These are phyloP conservation scores for Lichtheimia ramosa DNA, from an alignment of 371 early-diverging fungal species.

Conservation along the genomic window DNA sequence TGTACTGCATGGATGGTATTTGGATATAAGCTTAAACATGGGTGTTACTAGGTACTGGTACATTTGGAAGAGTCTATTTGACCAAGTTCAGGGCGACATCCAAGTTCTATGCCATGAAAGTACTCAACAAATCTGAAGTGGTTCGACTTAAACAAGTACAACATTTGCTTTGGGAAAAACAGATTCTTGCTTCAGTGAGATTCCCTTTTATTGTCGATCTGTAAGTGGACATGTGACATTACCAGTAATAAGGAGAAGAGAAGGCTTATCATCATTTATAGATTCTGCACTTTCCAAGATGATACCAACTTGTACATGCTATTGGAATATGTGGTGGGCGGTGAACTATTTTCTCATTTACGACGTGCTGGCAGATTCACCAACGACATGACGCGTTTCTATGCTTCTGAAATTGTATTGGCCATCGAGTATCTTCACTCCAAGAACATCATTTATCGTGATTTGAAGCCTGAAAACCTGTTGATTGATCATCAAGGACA, in stretches of 20 bases:
- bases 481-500: conserved; percentile 86
- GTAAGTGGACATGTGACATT: conserved; percentile 37
- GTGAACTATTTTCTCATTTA: conserved; percentile 89
- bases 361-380: conserved; percentile 81
- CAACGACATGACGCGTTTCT: conserved; percentile 79
- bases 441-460: conserved; percentile 87
- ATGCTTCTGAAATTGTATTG: conserved; percentile 64
- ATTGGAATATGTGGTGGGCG: conserved; percentile 90
- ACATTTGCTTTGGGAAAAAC: conserved; percentile 95
- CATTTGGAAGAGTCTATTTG: conserved; percentile 90
- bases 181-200: conserved; percentile 83
- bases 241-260: neutral
- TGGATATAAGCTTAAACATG: neutral
- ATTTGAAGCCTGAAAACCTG: conserved; percentile 87
- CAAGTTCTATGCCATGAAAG: conserved; percentile 93
- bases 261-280: conserved; percentile 2
- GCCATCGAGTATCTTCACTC: conserved; percentile 85
- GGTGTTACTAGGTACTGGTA: conserved; percentile 57
- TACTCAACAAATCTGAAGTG: conserved; percentile 89
- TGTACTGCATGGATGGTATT: neutral
- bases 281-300: conserved; percentile 79
- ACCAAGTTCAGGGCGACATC: conserved; percentile 60
- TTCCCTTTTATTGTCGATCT: conserved; percentile 96
- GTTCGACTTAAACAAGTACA: conserved; percentile 94
- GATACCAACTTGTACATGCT: conserved; percentile 83